A percentile compares a stretch with the other conserved stretches of the same genome.
These are phyloP conservation scores for Nemania diffusa DNA, from an alignment of 2,329 filamentous ascomycete species.

Conservation along the genomic window DNA sequence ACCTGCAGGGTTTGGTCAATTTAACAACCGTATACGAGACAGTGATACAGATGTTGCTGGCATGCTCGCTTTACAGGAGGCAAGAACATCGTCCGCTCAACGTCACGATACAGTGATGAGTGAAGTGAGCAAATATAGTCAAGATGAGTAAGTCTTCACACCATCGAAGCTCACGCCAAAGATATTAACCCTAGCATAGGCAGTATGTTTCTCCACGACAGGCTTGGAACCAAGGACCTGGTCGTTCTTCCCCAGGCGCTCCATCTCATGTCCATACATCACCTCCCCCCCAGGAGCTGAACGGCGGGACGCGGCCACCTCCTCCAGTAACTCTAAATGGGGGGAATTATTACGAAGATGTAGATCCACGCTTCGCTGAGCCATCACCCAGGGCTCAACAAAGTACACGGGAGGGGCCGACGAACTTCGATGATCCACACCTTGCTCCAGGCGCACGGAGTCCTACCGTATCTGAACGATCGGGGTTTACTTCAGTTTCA, in stretches of 20 bases:
- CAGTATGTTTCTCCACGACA: slow-evolving; percentile 67
- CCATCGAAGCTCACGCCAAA: slow-evolving; percentile 32
- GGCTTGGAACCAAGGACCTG: slow-evolving; percentile 63
- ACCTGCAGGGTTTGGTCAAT: slow-evolving; percentile 57
- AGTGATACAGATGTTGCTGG: slow-evolving; percentile 78
- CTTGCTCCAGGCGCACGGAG: slow-evolving; percentile 68
- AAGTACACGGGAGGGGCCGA: slow-evolving; percentile 47
- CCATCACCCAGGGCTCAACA: slow-evolving; percentile 42
- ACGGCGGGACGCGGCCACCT: slow-evolving; percentile 51
- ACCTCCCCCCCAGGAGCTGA: slow-evolving; percentile 51
- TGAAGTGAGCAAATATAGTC: slow-evolving; percentile 77
- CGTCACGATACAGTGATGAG: slow-evolving; percentile 66
- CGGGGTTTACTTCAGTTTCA: slow-evolving; percentile 89
- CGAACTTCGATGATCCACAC: slow-evolving; percentile 71
- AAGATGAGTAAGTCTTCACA: slow-evolving; percentile 72
- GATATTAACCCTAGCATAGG: slow-evolving; percentile 55
- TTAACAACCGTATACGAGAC: slow-evolving; percentile 62
- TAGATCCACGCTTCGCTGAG: slow-evolving; percentile 85
- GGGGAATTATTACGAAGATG: slow-evolving; percentile 86
- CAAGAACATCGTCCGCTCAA: slow-evolving; percentile 49
- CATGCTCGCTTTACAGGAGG: slow-evolving; percentile 77
- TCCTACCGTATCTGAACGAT: slow-evolving; percentile 80
- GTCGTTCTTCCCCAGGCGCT: slow-evolving; percentile 57
- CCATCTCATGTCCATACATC: slow-evolving; percentile 58
- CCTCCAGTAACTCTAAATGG: slow-evolving; percentile 42